Base-by-base conservation (phyloP, 345 rosid genomes). In the Eutrema yunnanense region DNA sequence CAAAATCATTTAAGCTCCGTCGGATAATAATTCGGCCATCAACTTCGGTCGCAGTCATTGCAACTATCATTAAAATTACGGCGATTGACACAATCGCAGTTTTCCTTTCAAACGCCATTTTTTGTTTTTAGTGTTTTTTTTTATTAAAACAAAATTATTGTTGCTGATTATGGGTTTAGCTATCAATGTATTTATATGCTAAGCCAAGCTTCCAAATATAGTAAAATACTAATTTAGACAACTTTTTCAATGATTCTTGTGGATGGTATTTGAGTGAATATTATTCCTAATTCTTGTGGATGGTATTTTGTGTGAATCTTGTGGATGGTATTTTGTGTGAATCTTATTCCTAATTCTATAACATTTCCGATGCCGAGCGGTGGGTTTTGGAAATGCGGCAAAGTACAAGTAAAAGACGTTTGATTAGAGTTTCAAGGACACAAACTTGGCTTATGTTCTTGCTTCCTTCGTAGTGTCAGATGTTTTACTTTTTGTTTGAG, bases 361-460 rank as follows among this genome's bases (percentile, higher is more conserved):
- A 19, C 22, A 19, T 19, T 19, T 19, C 22, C 22, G 22, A 19
- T 19, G 71, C 71, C 6, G 71, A 70, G 40, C 80, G 13, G n/a
- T 69, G 65, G 71, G 54, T 70, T 56, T 70, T 8, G 5, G 80
- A 76, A 9, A 44, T 76, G 40, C 58, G 70, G 3, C 69, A 57
- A 37, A 60, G 75, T 62, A 47, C 70, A 22, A 63, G 51, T 44
- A 76, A 69, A 56, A 62, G 79, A 30, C 79, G 74, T 62, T 76
- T 76, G 38, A 76, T 76, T n/a, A 69, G 71, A 38, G 74, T 75
- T 55, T 69, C 62, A 22, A 62, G 70, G 71, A 62, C 73, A 44
- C n/a, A 75, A 76, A 63, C 51, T 76, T 22, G 65, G 53, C 12
- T 30, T 76, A 3, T 54, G 55, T 22, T 54, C 71, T 54, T 76